Evolutionary conservation across 2,329 filamentous ascomycete genomes (phyloP).

Genomic region (Juglanconis juglandina): DNA sequence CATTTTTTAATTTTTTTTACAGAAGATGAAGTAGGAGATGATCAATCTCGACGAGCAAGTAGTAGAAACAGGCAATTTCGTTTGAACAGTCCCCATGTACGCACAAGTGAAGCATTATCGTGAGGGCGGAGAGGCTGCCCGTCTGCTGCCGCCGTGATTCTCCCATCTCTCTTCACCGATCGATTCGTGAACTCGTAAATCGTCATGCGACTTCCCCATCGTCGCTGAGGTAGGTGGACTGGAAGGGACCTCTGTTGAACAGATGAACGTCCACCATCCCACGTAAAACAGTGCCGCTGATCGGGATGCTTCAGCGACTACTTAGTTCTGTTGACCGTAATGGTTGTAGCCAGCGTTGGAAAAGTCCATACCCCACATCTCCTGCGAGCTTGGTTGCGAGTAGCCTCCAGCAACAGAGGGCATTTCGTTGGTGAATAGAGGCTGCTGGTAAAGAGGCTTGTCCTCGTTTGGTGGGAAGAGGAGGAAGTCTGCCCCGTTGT

Average conservation of each 20-base stretch:
- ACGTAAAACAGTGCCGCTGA: not conserved
- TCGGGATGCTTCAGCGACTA: not conserved
- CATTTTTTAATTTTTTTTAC: not conserved
- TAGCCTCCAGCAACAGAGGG: slow-evolving; percentile 50
- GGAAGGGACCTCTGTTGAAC: not conserved
- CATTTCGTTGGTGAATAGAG: slow-evolving; percentile 46
- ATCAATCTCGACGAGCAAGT: slow-evolving; percentile 9
- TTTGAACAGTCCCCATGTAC: slow-evolving; percentile 1
- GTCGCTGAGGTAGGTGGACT: not conserved
- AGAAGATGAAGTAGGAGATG: slow-evolving; percentile 3
- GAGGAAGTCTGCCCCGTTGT: slow-evolving; percentile 58
- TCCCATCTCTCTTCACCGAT: not conserved
- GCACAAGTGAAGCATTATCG: slow-evolving; percentile 2
- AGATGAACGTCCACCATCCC: not conserved
- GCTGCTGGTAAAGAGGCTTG: slow-evolving; percentile 37
- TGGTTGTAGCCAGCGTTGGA: slow-evolving; percentile 30
- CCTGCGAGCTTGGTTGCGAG: slow-evolving; percentile 50
- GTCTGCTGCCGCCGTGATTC: not conserved
- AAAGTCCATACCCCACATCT: slow-evolving; percentile 48
- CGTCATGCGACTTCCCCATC: not conserved
- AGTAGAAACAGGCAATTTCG: not conserved
- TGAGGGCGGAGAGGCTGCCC: slow-evolving; percentile 1
- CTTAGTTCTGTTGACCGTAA: slow-evolving; percentile 30
- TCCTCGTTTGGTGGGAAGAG: slow-evolving; percentile 49
- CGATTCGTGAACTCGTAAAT: slow-evolving; percentile 14